phyloP scores from a whole-genome alignment of 1,284 basidiomycete genomes.

The Megacollybia platyphylla region DNA sequence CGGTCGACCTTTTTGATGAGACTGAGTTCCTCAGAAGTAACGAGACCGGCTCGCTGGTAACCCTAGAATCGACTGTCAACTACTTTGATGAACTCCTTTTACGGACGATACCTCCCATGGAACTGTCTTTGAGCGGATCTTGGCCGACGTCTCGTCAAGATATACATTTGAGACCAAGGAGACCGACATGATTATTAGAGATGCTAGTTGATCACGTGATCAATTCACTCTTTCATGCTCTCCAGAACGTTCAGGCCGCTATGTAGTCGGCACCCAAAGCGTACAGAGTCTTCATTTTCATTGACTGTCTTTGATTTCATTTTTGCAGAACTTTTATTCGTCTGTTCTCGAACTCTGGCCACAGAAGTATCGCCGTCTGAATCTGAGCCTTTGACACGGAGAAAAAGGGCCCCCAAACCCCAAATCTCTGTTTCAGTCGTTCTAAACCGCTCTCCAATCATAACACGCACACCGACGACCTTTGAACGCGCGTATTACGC shows the following conservation, averaged over 20 bases:
- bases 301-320: background rate
- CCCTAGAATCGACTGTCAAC: conserved; percentile 37
- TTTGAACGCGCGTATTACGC: conserved; percentile 82
- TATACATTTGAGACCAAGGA: conserved; percentile 80
- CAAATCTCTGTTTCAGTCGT: conserved; percentile 47
- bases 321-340: background rate
- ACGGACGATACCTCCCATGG: conserved; percentile 77
- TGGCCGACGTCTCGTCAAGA: conserved; percentile 78
- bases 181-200: conserved; percentile 44
- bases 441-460: conserved; percentile 74
- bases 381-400: conserved; percentile 2
- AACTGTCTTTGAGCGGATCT: conserved; percentile 83
- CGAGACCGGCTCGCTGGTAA: conserved; percentile 89
- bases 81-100: background rate
- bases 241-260: background rate
- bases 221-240: background rate
- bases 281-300: background rate
- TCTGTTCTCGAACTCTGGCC: conserved; percentile 6
- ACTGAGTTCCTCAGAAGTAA: conserved; percentile 82
- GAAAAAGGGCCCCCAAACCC: conserved; percentile 13
- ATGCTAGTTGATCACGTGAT: background rate
- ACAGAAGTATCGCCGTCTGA: conserved; percentile 4
- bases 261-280: background rate
- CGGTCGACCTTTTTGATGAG: conserved; percentile 86
- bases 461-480: conserved; percentile 64